Percentiles rank a stretch among this genome's conserved stretches.
Evolutionary conservation across 2,329 filamentous ascomycete genomes (phyloP).

Genomic region (Bretziella fagacearum): DNA sequence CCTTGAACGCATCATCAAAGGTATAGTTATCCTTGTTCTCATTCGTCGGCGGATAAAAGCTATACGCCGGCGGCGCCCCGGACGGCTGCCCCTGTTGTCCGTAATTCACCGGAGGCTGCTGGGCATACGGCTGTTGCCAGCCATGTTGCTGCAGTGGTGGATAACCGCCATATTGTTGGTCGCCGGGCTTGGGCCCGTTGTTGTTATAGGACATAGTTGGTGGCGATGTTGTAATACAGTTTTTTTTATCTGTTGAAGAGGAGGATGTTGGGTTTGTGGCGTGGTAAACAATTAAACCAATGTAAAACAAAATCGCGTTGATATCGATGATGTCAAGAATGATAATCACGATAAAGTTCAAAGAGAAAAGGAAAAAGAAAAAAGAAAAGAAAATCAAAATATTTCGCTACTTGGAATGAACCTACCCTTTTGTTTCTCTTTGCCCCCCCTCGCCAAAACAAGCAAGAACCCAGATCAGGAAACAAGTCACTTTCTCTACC

Average conservation of each 20-base stretch:
- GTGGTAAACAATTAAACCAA: too few species aligned
- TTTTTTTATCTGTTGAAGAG: too few species aligned
- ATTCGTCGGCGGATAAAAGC: conserved; percentile 24
- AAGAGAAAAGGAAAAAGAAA: neutral
- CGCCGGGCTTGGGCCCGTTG: conserved; percentile 6
- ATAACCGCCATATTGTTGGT: conserved; percentile 14
- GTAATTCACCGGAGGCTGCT: conserved; percentile 17
- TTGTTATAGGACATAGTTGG: conserved; percentile 10
- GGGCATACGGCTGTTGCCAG: conserved; percentile 18
- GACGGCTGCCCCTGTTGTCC: conserved; percentile 17
- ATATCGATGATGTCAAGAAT: too few species aligned
- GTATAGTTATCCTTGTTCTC: conserved; percentile 31
- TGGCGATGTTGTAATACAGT: too few species aligned
- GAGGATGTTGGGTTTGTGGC: too few species aligned
- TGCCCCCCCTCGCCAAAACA: too few species aligned
- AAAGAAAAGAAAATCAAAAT: neutral
- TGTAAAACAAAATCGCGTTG: too few species aligned
- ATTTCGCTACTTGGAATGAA: too few species aligned
- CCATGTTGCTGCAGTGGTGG: conserved; percentile 19
- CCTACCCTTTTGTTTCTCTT: too few species aligned
- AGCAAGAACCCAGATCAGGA: too few species aligned
- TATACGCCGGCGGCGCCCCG: conserved; percentile 20
- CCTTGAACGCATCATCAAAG: conserved; percentile 69
- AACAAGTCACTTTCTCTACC: too few species aligned
- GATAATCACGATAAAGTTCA: neutral